A percentile compares a stretch with the other conserved stretches of the same genome.
Conservation (phyloP, 1,139 yeast genomes). For the Saccharomyces pastorianus region DNA sequence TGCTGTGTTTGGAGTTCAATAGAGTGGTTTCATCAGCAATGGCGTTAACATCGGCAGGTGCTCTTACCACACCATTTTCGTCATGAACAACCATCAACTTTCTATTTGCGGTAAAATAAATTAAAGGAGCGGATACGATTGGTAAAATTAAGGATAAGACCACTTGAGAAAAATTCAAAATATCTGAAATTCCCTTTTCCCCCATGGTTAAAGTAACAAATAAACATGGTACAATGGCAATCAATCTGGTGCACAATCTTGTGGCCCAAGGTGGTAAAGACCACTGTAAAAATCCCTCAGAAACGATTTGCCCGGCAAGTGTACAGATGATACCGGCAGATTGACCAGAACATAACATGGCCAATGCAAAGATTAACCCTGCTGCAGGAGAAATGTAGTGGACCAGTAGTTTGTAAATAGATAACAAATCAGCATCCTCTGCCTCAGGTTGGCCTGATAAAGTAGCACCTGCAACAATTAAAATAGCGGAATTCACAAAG, state of each 20-base stretch:
- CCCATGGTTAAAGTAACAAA: conserved; percentile 72
- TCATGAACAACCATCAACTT: conserved; percentile 64
- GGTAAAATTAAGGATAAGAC: conserved; percentile 79
- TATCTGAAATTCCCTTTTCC: conserved; percentile 72
- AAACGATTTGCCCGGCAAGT: conserved; percentile 91
- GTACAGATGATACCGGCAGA: conserved; percentile 98
- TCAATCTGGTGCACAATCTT: conserved; percentile 69
- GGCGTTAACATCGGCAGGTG: conserved; percentile 9
- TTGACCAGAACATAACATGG: conserved; percentile 90
- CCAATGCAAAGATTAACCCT: conserved; percentile 85
- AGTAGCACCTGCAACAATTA: conserved; percentile 81
- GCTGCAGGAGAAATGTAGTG: conserved; percentile 80
- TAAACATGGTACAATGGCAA: conserved; percentile 86
- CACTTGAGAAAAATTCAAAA: conserved; percentile 82
- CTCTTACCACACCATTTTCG: conserved; percentile 22
- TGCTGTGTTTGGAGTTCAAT: conserved; percentile 12
- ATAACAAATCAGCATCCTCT: conserved; percentile 76
- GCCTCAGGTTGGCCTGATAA: conserved; percentile 61
- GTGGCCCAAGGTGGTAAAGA: conserved; percentile 79
- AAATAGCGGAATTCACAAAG: conserved; percentile 76
- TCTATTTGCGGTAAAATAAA: conserved; percentile 71
- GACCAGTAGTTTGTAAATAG: conserved; percentile 70
- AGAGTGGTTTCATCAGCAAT: conserved; percentile 20
- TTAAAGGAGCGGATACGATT: conserved; percentile 80
- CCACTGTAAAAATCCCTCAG: conserved; percentile 89